Conservation (phyloP, 202 grass and related monocot genomes). For the Schoenoplectus triqueter region DNA sequence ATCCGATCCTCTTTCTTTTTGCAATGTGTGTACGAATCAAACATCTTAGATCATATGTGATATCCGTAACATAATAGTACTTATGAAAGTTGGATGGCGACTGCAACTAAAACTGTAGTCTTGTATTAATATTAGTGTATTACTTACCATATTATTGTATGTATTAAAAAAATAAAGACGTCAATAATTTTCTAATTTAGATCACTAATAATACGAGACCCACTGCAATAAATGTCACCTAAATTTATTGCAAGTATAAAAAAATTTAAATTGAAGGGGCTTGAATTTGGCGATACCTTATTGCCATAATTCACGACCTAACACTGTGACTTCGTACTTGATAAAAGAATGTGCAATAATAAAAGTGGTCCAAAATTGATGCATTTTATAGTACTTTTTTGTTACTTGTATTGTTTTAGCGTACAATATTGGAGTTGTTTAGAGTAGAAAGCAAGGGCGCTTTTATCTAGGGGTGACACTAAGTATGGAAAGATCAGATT, state of each 20-base stretch:
- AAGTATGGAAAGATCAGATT: too few species aligned
- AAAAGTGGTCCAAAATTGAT: conserved; percentile 28
- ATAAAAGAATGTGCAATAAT: conserved; percentile 23
- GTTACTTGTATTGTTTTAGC: conserved; percentile 17
- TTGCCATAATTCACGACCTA: conserved; percentile 21
- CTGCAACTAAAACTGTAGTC: neutral
- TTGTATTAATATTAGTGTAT: neutral
- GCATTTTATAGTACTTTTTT: conserved; percentile 23
- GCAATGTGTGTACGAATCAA: too few species aligned
- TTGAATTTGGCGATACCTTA: neutral
- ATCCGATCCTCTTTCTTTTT: too few species aligned
- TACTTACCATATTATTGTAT: too few species aligned
- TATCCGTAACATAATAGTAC: neutral
- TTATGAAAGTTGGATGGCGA: neutral
- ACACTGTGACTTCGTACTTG: conserved; percentile 30
- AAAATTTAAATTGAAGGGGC: neutral
- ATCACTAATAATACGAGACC: neutral
- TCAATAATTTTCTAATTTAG: neutral
- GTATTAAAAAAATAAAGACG: too few species aligned
- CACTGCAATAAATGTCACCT: neutral
- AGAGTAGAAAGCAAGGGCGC: conserved; percentile 27
- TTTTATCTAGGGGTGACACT: neutral
- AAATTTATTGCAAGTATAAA: conserved; percentile 3
- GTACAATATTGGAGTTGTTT: conserved; percentile 20
- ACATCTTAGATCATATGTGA: neutral